A percentile compares a stretch with the other conserved stretches of the same genome.
These are phyloP conservation scores for Avena atlantica DNA, from an alignment of 176 grass and related monocot genomes.

Conservation along the genomic window DNA sequence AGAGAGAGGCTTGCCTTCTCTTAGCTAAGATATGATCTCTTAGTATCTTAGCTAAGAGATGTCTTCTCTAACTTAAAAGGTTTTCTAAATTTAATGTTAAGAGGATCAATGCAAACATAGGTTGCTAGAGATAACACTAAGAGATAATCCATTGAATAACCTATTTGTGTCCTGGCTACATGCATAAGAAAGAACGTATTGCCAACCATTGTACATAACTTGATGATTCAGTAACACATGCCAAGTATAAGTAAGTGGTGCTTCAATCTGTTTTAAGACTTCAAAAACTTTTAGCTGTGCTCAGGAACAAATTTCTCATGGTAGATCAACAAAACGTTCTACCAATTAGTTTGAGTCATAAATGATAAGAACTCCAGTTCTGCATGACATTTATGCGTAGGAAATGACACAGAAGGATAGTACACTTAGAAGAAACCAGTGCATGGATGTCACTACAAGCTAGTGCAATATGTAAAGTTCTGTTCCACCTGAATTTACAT, in stretches of 20 bases:
- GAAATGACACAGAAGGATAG: background rate
- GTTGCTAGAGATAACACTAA: background rate
- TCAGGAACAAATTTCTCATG: conserved; percentile 1
- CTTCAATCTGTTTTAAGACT: conserved; percentile 18
- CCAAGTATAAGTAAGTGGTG: background rate
- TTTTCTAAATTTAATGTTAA: background rate
- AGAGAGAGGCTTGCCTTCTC: background rate
- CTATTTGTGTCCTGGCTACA: background rate
- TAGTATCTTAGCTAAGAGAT: background rate
- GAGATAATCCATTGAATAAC: background rate
- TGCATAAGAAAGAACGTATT: background rate
- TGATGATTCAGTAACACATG: background rate
- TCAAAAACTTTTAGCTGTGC: background rate
- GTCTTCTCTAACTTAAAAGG: background rate
- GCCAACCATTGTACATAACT: background rate
- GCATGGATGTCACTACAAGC: background rate
- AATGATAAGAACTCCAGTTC: background rate
- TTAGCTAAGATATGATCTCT: background rate
- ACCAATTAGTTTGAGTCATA: conserved; percentile 6
- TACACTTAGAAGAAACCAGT: conserved; percentile 17
- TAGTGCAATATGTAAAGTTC: background rate
- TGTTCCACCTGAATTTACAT: conserved; percentile 17
- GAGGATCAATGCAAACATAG: background rate
- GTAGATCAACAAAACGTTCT: background rate
- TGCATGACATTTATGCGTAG: background rate